These are phyloP conservation scores for Cenococcum geophilum DNA, from an alignment of 495 filamentous ascomycete species.

Conservation along the genomic window DNA sequence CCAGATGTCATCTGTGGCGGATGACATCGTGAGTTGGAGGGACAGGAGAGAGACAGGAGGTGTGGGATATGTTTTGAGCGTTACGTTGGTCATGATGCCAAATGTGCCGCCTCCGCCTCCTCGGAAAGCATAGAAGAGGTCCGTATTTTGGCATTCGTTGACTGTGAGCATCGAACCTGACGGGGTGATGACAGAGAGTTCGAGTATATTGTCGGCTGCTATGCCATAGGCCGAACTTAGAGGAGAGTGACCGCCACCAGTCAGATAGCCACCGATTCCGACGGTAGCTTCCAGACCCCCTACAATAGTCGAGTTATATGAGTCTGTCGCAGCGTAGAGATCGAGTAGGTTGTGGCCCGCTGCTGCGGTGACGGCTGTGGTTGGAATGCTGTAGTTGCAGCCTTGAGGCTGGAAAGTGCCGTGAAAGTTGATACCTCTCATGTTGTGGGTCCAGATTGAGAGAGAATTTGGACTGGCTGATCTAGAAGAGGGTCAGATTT, in stretches of 20 bases:
- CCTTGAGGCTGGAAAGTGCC: neutral
- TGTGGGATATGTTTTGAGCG: slow-evolving; percentile 7
- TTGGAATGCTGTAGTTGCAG: neutral
- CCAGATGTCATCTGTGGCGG: neutral
- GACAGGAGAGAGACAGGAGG: neutral
- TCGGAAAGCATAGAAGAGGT: slow-evolving; percentile 23
- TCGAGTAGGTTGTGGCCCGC: neutral
- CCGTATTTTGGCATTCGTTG: slow-evolving; percentile 14
- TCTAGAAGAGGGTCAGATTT: too few species aligned
- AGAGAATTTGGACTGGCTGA: neutral
- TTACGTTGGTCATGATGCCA: slow-evolving; percentile 18
- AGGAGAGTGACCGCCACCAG: slow-evolving; percentile 50
- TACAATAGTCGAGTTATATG: neutral
- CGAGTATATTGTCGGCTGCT: slow-evolving; percentile 46
- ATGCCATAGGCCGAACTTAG: slow-evolving; percentile 45
- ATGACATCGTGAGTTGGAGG: neutral
- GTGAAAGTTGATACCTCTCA: neutral
- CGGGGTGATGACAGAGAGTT: slow-evolving; percentile 38
- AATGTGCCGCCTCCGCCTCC: slow-evolving; percentile 27
- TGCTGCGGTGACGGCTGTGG: slow-evolving; percentile 3
- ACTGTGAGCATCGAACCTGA: slow-evolving; percentile 7
- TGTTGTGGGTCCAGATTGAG: neutral
- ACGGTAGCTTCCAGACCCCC: neutral
- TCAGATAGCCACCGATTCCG: slow-evolving; percentile 45
- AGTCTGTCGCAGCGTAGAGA: neutral